Conservation (phyloP, 345 rosid species). For the Linum tenue region DNA sequence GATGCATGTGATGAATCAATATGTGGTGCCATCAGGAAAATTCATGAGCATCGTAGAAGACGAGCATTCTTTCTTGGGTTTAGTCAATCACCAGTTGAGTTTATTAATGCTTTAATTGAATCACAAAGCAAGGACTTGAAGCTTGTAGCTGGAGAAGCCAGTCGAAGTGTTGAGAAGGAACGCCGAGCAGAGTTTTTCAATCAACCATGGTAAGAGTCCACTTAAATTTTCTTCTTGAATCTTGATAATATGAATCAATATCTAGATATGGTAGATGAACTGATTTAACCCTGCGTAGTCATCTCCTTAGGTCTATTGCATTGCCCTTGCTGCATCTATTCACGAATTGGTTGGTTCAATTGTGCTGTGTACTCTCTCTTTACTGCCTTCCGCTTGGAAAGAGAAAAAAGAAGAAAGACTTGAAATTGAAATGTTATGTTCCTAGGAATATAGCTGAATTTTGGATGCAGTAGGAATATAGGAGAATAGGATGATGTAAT, state of each 20-base stretch:
- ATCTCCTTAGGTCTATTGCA: too few relatives aligned
- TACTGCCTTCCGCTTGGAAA: too few relatives aligned
- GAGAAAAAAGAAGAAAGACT: too few relatives aligned
- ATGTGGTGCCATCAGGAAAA: constrained; percentile 80
- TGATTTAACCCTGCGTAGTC: background rate
- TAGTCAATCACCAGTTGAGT: constrained; percentile 95
- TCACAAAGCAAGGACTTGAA: constrained; percentile 91
- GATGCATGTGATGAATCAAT: constrained; percentile 92
- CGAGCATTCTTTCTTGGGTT: constrained; percentile 93
- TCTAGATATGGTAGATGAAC: background rate
- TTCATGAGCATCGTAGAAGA: constrained; percentile 87
- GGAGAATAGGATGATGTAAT: too few relatives aligned
- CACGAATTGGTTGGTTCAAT: too few relatives aligned
- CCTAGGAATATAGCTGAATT: too few relatives aligned
- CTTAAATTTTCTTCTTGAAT: background rate
- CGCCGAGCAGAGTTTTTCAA: constrained; percentile 80
- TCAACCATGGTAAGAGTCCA: constrained; percentile 76
- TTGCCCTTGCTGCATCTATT: too few relatives aligned
- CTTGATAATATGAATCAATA: background rate
- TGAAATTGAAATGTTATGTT: too few relatives aligned
- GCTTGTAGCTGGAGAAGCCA: constrained; percentile 76
- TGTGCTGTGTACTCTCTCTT: too few relatives aligned
- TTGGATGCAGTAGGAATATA: too few relatives aligned
- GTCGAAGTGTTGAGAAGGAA: constrained; percentile 82
- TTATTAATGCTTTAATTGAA: constrained; percentile 81